phyloP scores from a whole-genome alignment of 257 asterid genomes.

The Solanum phureja region DNA sequence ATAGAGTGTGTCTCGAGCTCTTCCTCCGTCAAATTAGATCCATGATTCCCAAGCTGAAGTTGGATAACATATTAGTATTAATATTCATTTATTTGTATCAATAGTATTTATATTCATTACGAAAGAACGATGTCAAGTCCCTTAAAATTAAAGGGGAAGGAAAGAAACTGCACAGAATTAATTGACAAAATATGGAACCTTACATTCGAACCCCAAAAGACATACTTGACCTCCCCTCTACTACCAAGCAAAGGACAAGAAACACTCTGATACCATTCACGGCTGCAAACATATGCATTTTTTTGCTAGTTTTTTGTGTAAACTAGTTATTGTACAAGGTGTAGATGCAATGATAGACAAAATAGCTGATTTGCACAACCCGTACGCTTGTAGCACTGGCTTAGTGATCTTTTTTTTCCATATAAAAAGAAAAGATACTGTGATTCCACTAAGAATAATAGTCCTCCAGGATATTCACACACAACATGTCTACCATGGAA shows the following conservation, averaged over 20 bases:
- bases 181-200: background rate
- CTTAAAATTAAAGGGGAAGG: background rate
- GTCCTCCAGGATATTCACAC: background rate
- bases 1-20: slow-evolving; percentile 70
- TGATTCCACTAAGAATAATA: background rate
- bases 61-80: background rate
- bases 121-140: background rate
- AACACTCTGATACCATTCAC: background rate
- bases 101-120: background rate
- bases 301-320: background rate
- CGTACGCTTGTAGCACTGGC: background rate
- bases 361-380: background rate
- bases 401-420: background rate
- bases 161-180: background rate
- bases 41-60: slow-evolving; percentile 63
- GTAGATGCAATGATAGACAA: background rate
- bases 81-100: background rate
- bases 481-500: background rate
- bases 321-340: background rate
- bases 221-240: background rate
- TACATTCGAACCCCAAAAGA: background rate
- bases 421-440: background rate
- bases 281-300: background rate
- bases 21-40: slow-evolving; percentile 68
- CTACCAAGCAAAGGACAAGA: background rate